Conservation (phyloP, 441 rosid species). For the Isatis lusitanica region DNA sequence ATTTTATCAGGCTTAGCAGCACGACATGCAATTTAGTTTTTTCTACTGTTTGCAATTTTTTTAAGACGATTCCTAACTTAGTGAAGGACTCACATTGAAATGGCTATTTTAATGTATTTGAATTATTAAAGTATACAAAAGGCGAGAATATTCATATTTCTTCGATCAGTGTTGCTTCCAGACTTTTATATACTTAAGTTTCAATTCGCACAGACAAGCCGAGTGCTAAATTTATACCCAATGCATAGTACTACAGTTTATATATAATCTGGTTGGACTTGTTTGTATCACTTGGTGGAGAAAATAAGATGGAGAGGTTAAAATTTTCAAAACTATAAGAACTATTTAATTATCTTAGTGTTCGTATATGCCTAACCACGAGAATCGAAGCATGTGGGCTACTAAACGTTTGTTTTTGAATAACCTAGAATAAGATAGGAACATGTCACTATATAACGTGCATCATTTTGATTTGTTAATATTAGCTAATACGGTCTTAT, state of each 20-base stretch:
- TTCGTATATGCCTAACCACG: slow-evolving; percentile 35
- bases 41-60: not conserved
- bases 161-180: not conserved
- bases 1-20: not conserved
- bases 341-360: slow-evolving; percentile 1
- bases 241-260: no score
- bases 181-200: not conserved
- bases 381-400: slow-evolving; percentile 34
- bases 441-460: slow-evolving; percentile 26
- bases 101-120: not conserved
- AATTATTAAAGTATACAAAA: not conserved
- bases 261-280: not conserved
- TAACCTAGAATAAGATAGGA: slow-evolving; percentile 34
- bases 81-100: not conserved
- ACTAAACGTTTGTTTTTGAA: slow-evolving; percentile 35
- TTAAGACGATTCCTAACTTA: no score
- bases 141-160: not conserved
- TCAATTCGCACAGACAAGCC: not conserved
- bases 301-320: not conserved
- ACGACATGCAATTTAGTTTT: not conserved
- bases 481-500: slow-evolving; percentile 27
- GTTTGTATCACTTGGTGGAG: not conserved
- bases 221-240: not conserved
- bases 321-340: not conserved
- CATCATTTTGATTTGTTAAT: slow-evolving; percentile 13